A percentile compares a stretch with the other conserved stretches of the same genome.
Conservation (phyloP, 306 rosid species). For the Phaseolus lunatus region DNA sequence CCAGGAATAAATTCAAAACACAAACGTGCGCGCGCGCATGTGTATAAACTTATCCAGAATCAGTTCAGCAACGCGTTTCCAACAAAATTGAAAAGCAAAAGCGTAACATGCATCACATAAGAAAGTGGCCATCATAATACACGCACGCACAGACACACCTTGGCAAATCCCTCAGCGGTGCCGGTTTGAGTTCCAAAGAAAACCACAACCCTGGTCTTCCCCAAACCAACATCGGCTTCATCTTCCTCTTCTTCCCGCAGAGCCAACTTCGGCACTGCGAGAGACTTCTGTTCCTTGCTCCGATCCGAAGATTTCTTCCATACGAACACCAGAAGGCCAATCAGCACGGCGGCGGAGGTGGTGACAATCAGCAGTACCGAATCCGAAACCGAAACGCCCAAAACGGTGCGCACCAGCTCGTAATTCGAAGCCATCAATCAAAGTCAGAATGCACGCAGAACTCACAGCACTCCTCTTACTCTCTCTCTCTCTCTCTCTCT, state of each 20-base stretch:
- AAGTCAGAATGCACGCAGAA: neutral
- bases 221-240: conserved; percentile 58
- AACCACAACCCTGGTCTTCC: conserved; percentile 64
- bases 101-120: neutral
- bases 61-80: neutral
- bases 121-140: neutral
- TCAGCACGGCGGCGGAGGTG: conserved; percentile 58
- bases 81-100: neutral
- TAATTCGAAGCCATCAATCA: conserved; percentile 50
- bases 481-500: neutral
- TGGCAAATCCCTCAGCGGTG: conserved; percentile 85
- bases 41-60: neutral
- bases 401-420: conserved; percentile 51
- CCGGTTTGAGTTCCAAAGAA: conserved; percentile 92
- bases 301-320: conserved; percentile 68
- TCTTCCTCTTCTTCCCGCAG: conserved; percentile 60
- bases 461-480: too few species aligned
- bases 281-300: conserved; percentile 55
- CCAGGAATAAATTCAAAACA: neutral
- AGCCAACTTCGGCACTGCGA: conserved; percentile 58
- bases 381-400: conserved; percentile 68
- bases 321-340: conserved; percentile 61
- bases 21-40: neutral
- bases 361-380: conserved; percentile 52
- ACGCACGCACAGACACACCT: conserved; percentile 49